Evolutionary conservation across 768 basidiomycete species (phyloP).

Genomic region (Suillus plorans): DNA sequence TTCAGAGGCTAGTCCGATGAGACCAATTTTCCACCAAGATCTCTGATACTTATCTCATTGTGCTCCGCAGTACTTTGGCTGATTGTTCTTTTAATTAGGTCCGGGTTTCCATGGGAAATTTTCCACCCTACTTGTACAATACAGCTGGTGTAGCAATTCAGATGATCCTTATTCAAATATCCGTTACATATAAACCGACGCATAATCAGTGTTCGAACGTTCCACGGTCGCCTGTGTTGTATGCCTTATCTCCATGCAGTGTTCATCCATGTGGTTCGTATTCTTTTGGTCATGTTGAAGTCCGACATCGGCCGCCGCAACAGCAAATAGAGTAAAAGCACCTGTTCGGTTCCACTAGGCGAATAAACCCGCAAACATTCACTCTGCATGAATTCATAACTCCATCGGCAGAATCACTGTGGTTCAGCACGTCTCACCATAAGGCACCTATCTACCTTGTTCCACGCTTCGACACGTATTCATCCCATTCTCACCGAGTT

Average conservation of each 20-base stretch:
- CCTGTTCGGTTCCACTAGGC: no score
- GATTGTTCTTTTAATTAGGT: background rate
- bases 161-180: background rate
- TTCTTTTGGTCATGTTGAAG: no score
- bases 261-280: background rate
- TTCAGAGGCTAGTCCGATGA: slow-evolving; percentile 63
- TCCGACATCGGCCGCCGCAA: no score
- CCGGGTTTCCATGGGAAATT: background rate
- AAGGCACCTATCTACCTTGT: no score
- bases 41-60: slow-evolving; percentile 44
- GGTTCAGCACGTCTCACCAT: no score
- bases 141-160: background rate
- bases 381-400: no score
- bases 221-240: background rate
- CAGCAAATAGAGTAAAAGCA: no score
- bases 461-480: no score
- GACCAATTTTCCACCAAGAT: slow-evolving; percentile 70
- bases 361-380: no score
- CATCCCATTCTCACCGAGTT: background rate
- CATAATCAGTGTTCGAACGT: no score
- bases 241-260: background rate
- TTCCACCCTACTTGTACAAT: background rate
- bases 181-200: no score
- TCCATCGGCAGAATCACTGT: no score
- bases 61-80: background rate